phyloP scores from a whole-genome alignment of 1,284 basidiomycete species.

The Trametes polyzona region DNA sequence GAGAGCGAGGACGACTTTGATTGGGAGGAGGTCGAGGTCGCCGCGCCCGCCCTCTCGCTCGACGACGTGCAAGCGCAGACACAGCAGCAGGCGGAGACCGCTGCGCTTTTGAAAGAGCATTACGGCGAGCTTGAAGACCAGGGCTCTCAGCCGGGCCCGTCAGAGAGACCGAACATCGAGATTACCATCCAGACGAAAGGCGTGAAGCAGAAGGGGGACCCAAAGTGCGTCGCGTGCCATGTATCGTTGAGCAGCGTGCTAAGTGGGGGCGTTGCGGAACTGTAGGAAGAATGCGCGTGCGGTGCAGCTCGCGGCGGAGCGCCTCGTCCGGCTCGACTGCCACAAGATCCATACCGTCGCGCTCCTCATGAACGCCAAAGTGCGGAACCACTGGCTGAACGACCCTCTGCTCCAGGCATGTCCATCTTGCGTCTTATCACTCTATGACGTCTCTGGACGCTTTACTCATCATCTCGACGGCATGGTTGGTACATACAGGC shows the following conservation, averaged over 20 bases:
- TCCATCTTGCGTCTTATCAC: too few species aligned
- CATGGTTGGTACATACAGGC: conserved; percentile 70
- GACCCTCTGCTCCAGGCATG: conserved; percentile 82
- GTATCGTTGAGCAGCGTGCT: not conserved
- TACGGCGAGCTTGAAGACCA: conserved; percentile 18
- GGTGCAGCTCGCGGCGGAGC: conserved; percentile 60
- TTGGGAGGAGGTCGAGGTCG: conserved; percentile 48
- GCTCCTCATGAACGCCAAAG: conserved; percentile 75
- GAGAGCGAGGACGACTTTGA: conserved; percentile 47
- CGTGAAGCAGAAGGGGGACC: conserved; percentile 38
- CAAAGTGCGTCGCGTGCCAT: conserved; percentile 31
- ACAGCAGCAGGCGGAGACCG: not conserved
- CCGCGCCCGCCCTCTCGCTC: conserved; percentile 25
- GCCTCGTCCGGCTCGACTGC: conserved; percentile 73
- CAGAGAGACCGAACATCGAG: conserved; percentile 47
- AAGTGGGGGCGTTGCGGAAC: not conserved
- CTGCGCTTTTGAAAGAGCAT: conserved; percentile 7
- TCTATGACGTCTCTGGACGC: too few species aligned
- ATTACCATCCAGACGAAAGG: conserved; percentile 57
- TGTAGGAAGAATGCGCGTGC: conserved; percentile 48
- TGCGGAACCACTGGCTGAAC: conserved; percentile 87
- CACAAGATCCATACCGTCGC: conserved; percentile 89
- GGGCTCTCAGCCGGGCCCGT: conserved; percentile 24
- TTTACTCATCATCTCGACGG: too few species aligned
- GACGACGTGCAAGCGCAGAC: conserved; percentile 5